Evolutionary conservation across 2,329 filamentous ascomycete species (phyloP).

Genomic region (Coniosporium uncinatum): DNA sequence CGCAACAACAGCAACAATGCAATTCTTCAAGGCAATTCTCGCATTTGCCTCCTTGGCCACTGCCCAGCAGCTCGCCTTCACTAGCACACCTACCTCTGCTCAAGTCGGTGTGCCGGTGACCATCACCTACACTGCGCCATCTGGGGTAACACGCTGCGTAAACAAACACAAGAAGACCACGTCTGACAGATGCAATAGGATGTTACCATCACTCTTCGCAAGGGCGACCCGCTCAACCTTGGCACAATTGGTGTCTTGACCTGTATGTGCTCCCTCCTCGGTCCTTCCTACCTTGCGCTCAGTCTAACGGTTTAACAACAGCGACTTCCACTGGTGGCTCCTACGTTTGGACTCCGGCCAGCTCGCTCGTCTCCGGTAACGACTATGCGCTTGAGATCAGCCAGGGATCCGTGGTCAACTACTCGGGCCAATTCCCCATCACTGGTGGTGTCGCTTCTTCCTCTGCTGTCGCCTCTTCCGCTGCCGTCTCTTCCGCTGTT

Average conservation of each 20-base stretch:
- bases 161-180: neutral
- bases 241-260: constrained; percentile 43
- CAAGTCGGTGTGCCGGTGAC: constrained; percentile 1
- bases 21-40: neutral
- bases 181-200: too few species aligned
- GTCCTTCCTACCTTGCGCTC: neutral
- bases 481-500: constrained; percentile 17
- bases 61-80: neutral
- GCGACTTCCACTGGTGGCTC: constrained; percentile 35
- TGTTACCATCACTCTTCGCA: constrained; percentile 49
- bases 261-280: constrained; percentile 22
- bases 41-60: neutral
- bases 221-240: constrained; percentile 44
- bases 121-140: neutral
- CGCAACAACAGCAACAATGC: constrained; percentile 2
- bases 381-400: constrained; percentile 55
- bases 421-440: constrained; percentile 45
- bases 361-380: constrained; percentile 30
- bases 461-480: constrained; percentile 18
- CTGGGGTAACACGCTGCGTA: neutral
- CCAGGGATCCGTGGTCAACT: constrained; percentile 47
- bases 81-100: neutral
- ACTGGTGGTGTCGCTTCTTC: constrained; percentile 23
- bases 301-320: constrained; percentile 7
- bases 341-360: constrained; percentile 45